A percentile compares a stretch with the other conserved stretches of the same genome.
Conservation (phyloP, 208 protist genomes). For the Phytomonas francai region DNA sequence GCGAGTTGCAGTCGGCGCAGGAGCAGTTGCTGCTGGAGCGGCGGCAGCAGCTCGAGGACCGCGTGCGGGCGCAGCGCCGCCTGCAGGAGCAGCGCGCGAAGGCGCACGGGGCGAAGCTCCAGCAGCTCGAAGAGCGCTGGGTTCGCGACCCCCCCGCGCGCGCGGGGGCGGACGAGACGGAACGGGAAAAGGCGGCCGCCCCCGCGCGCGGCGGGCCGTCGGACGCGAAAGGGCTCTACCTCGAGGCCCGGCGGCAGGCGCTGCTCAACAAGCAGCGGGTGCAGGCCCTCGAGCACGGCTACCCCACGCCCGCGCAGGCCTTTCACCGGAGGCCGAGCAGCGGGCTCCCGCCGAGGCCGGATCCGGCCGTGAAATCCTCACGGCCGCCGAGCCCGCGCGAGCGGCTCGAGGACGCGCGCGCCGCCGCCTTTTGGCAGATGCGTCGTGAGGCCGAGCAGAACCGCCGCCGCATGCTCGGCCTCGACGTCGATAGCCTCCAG, state of each 20-base stretch:
- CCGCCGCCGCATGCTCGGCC: conserved; percentile 53
- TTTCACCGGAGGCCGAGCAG: too few relatives aligned
- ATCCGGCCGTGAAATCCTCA: conserved; percentile 19
- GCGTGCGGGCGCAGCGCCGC: conserved; percentile 58
- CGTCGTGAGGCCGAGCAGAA: conserved; percentile 77
- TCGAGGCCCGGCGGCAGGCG: conserved; percentile 74
- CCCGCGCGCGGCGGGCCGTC: too few relatives aligned
- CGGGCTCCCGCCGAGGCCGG: background rate
- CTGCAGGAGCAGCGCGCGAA: conserved; percentile 33
- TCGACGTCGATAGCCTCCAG: conserved; percentile 9
- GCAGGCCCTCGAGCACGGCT: too few relatives aligned
- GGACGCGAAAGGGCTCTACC: conserved; percentile 71
- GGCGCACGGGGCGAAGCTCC: conserved; percentile 33
- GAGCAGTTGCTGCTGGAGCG: conserved; percentile 35
- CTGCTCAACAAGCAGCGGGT: conserved; percentile 54
- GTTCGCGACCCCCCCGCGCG: conserved; percentile 58
- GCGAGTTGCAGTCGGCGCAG: conserved; percentile 36
- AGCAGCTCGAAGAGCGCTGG: conserved; percentile 68
- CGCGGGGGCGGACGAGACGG: conserved; percentile 21
- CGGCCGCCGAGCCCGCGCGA: conserved; percentile 40
- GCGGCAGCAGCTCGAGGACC: too few relatives aligned
- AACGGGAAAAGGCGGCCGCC: conserved; percentile 21
- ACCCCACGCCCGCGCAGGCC: too few relatives aligned
- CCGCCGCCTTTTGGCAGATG: conserved; percentile 87
- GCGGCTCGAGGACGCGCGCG: conserved; percentile 57